A percentile compares a stretch with the other conserved stretches of the same genome.
These are phyloP conservation scores for Candida nemodendra DNA, from an alignment of 805 yeast genomes.

Conservation along the genomic window DNA sequence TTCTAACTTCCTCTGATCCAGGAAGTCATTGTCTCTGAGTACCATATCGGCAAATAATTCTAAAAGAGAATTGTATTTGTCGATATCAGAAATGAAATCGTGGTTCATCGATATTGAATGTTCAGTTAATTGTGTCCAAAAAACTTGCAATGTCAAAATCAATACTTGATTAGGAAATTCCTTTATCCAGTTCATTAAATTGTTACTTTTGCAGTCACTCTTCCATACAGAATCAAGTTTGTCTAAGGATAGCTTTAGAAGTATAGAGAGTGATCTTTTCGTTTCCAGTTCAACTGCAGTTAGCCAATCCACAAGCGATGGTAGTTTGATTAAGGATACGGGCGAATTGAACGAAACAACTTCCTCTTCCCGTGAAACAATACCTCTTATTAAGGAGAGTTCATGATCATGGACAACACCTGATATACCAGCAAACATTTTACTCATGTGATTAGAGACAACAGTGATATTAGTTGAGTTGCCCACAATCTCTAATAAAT, in stretches of 20 bases:
- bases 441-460: constrained; percentile 59
- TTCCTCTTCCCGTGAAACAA: constrained; percentile 71
- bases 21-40: constrained; percentile 22
- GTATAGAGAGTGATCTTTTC: constrained; percentile 44
- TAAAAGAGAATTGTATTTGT: constrained; percentile 6
- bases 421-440: constrained; percentile 69
- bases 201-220: not conserved
- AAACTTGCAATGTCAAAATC: constrained; percentile 53
- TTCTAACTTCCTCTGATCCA: constrained; percentile 49
- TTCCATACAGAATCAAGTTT: constrained; percentile 18
- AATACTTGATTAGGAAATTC: constrained; percentile 55
- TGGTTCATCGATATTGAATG: not conserved
- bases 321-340: constrained; percentile 41
- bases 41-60: constrained; percentile 33
- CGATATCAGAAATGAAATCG: constrained; percentile 15
- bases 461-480: constrained; percentile 44
- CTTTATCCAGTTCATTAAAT: constrained; percentile 36
- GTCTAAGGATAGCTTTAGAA: constrained; percentile 33
- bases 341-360: constrained; percentile 40
- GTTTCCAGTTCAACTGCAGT: constrained; percentile 53
- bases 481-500: constrained; percentile 79
- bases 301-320: constrained; percentile 62
- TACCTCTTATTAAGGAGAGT: constrained; percentile 31
- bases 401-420: constrained; percentile 36
- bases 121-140: constrained; percentile 50